A percentile compares a stretch with the other conserved stretches of the same genome.
Conservation (phyloP, 2,329 filamentous ascomycete genomes). For the Fusarium praegraminearum region DNA sequence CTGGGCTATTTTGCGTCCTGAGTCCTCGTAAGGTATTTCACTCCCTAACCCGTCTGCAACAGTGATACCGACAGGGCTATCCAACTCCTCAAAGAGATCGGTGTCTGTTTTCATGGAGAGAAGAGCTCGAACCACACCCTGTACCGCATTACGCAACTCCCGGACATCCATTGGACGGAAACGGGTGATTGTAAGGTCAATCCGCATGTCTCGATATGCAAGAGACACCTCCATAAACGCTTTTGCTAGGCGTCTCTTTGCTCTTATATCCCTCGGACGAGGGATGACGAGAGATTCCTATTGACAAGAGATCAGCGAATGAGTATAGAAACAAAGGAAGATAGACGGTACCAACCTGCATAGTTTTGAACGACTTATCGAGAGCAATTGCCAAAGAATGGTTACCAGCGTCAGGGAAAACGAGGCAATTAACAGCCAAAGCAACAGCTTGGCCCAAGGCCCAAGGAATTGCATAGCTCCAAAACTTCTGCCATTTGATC, state of each 20-base stretch:
- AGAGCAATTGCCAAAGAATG: slow-evolving; percentile 62
- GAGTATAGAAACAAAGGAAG: neutral
- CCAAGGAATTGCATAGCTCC: slow-evolving; percentile 67
- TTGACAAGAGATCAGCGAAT: neutral
- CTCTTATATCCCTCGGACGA: slow-evolving; percentile 48
- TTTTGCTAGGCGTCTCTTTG: slow-evolving; percentile 60
- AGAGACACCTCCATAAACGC: slow-evolving; percentile 68
- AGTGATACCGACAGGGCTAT: slow-evolving; percentile 32
- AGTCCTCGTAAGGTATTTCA: slow-evolving; percentile 30
- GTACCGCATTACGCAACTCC: slow-evolving; percentile 65
- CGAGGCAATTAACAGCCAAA: slow-evolving; percentile 59
- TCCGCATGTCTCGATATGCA: slow-evolving; percentile 66
- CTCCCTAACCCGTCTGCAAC: slow-evolving; percentile 19
- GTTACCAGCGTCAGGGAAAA: slow-evolving; percentile 68
- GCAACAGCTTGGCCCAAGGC: slow-evolving; percentile 66
- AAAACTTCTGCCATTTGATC: slow-evolving; percentile 64
- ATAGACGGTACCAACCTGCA: slow-evolving; percentile 55
- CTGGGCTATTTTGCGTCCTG: slow-evolving; percentile 42
- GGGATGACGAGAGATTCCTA: slow-evolving; percentile 53
- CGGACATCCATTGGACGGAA: slow-evolving; percentile 64
- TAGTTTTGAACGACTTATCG: slow-evolving; percentile 60
- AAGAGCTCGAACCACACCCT: slow-evolving; percentile 65
- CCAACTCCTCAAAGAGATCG: slow-evolving; percentile 56
- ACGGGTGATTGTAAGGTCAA: slow-evolving; percentile 67
- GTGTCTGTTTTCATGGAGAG: slow-evolving; percentile 65